Evolutionary conservation across 768 basidiomycete species (phyloP), one percentile per base, ranked within the genome.

Genomic region (Tephrocybe sp.): DNA sequence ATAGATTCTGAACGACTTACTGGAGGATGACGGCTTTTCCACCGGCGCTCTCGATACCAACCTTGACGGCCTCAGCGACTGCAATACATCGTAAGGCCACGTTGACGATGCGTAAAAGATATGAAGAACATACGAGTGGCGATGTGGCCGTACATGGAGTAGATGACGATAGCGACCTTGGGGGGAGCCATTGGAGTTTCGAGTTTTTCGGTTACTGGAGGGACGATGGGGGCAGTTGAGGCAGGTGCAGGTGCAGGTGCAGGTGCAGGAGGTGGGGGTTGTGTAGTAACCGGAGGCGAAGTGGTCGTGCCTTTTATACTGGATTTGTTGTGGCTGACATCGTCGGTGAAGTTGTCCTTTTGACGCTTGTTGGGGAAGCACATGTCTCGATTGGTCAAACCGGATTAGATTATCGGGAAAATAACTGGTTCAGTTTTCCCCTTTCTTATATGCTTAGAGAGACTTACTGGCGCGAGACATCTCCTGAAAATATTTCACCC

Each of bases 71-170:
- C 64, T 79, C 74, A 9, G 88, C 87, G 61, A 90, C 88, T 90
- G 60, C 12, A 51, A 40, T 48, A 39, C 1, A 25, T 13, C 40
- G 42, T 55, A 30, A 44, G 43, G n/a, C 18, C 25, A 16, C 30
- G 39, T 16, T 9, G 9, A 21, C n/a, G 30, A 44, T 38, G 12
- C 19, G 21, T 19, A 48, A 7, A 32, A 37, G n/a, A n/a, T n/a
- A n/a, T n/a, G n/a, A 35, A 13, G 28, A 22, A 73, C 83, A 41
- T 60, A 89, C 89, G 35, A 59, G 79, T 78, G 51, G 74, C 77
- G 64, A 90, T 79, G 64, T 91, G 89, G 55, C 85, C 86, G 63
- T 85, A 87, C 72, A 88, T 66, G 16, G 84, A 68, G 69, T 89
- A 90, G 67, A 89, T 82, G 58, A 89, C 54, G 58, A 89, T 86